A percentile compares a stretch with the other conserved stretches of the same genome.
Conservation (phyloP, 352 stramenopile species). For the Blastocystis hominis region DNA sequence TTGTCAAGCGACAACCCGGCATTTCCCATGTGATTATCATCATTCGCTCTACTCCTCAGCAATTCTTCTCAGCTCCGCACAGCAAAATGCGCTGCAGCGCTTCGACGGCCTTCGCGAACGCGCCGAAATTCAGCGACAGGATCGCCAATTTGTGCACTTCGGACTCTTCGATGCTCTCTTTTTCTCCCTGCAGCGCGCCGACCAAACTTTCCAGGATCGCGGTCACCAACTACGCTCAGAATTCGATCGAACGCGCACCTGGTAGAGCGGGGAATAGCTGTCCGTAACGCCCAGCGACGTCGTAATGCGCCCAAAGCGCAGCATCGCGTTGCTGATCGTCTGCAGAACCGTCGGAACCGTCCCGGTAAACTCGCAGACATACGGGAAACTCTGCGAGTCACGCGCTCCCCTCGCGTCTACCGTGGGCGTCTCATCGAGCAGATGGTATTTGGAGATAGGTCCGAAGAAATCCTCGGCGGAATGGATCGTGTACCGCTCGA, state of each 20-base stretch:
- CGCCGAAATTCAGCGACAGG: slow-evolving; percentile 24
- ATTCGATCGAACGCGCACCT: background rate
- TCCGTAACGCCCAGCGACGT: background rate
- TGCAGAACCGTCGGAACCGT: slow-evolving; percentile 41
- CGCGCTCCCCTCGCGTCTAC: background rate
- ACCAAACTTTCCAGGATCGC: slow-evolving; percentile 4
- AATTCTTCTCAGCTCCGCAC: background rate
- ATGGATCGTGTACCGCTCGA: background rate
- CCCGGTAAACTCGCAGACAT: background rate
- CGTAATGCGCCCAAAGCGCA: background rate
- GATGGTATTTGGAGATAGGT: slow-evolving; percentile 13
- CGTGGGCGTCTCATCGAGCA: slow-evolving; percentile 21
- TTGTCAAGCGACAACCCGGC: slow-evolving; percentile 9
- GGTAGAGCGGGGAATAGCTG: background rate
- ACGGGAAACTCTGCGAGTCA: background rate
- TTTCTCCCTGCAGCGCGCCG: background rate
- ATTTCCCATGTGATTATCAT: background rate
- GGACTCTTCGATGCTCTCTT: background rate
- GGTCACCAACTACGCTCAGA: slow-evolving; percentile 11
- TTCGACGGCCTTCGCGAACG: slow-evolving; percentile 35
- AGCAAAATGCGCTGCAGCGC: slow-evolving; percentile 27
- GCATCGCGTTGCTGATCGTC: background rate
- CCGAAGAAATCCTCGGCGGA: slow-evolving; percentile 49
- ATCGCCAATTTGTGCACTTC: background rate
- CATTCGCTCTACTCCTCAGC: background rate